A percentile compares a stretch with the other conserved stretches of the same genome.
Conservation (phyloP, 2,329 filamentous ascomycete genomes). For the Lachnellula subtilissima region DNA sequence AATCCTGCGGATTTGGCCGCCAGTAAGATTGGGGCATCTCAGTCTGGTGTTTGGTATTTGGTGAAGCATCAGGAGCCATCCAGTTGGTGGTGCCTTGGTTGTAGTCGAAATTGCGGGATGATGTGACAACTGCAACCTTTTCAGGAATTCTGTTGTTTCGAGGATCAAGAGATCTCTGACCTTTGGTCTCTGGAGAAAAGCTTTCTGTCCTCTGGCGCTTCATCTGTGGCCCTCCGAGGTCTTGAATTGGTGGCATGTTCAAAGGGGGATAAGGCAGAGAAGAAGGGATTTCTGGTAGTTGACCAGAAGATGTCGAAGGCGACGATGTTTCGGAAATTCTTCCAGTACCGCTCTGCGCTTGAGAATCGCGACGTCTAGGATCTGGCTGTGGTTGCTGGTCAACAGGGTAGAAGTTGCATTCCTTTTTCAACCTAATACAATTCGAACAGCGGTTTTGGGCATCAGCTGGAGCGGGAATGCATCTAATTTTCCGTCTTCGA, state of each 20-base stretch:
- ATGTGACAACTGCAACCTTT: slow-evolving; percentile 22
- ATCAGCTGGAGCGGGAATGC: slow-evolving; percentile 71
- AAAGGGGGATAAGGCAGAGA: slow-evolving; percentile 40
- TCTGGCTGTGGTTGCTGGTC: slow-evolving; percentile 61
- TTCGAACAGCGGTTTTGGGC: slow-evolving; percentile 76
- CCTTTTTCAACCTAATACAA: slow-evolving; percentile 90
- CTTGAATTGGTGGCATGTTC: slow-evolving; percentile 41
- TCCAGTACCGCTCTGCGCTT: slow-evolving; percentile 31
- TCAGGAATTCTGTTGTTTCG: slow-evolving; percentile 14
- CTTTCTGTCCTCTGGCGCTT: slow-evolving; percentile 35
- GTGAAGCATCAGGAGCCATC: slow-evolving; percentile 28
- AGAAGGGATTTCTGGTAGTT: slow-evolving; percentile 38
- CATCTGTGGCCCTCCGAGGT: slow-evolving; percentile 40
- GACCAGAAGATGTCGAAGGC: slow-evolving; percentile 41
- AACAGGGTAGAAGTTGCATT: slow-evolving; percentile 88
- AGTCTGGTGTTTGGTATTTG: slow-evolving; percentile 35
- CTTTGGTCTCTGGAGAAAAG: slow-evolving; percentile 32
- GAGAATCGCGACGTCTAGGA: slow-evolving; percentile 38
- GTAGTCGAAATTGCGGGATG: slow-evolving; percentile 29
- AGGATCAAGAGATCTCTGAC: slow-evolving; percentile 16
- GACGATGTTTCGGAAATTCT: slow-evolving; percentile 44
- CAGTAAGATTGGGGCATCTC: slow-evolving; percentile 42
- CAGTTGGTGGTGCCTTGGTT: slow-evolving; percentile 25
- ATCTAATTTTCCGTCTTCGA: slow-evolving; percentile 88
- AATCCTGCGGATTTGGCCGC: slow-evolving; percentile 46